A percentile compares a stretch with the other conserved stretches of the same genome.
These are phyloP conservation scores for Globisporangium orthogonon DNA, from an alignment of 352 stramenopile species.

Conservation along the genomic window DNA sequence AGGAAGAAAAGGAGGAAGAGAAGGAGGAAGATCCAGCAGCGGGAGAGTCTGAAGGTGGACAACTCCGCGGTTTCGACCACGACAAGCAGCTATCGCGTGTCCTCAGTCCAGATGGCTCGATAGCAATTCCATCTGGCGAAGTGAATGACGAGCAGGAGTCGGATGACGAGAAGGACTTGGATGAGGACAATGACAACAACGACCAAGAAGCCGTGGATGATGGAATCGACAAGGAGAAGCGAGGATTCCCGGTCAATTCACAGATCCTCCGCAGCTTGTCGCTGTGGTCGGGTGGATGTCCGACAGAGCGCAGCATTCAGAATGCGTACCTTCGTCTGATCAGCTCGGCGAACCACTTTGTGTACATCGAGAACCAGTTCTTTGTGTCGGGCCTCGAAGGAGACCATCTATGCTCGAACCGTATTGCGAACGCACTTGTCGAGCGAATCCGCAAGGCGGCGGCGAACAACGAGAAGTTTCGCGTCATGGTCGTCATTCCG, in stretches of 20 bases:
- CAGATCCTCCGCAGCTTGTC: conserved; percentile 82
- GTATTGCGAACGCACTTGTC: conserved; percentile 75
- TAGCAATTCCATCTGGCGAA: conserved; percentile 16
- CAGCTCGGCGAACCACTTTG: conserved; percentile 74
- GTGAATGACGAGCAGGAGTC: conserved; percentile 3
- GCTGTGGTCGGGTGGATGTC: conserved; percentile 67
- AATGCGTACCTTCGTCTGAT: conserved; percentile 89
- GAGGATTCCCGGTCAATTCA: conserved; percentile 38
- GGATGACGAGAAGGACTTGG: background rate
- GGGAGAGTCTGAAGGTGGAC: background rate
- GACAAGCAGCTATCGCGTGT: conserved; percentile 26
- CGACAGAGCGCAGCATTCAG: conserved; percentile 87
- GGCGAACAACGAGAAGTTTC: conserved; percentile 79
- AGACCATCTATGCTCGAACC: conserved; percentile 73
- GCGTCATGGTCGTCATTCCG: conserved; percentile 82
- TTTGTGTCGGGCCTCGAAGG: conserved; percentile 85
- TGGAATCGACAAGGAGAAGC: conserved; percentile 12
- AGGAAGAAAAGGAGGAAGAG: conserved; percentile 14
- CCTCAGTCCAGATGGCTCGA: conserved; percentile 7
- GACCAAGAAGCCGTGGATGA: conserved; percentile 22
- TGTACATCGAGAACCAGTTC: conserved; percentile 93
- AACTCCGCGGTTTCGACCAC: conserved; percentile 31
- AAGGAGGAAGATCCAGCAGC: background rate
- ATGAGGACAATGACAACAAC: conserved; percentile 3
- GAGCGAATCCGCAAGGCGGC: conserved; percentile 69